These are phyloP conservation scores for Orbilia brochopaga DNA, from an alignment of 2,329 filamentous ascomycete genomes.

Conservation along the genomic window DNA sequence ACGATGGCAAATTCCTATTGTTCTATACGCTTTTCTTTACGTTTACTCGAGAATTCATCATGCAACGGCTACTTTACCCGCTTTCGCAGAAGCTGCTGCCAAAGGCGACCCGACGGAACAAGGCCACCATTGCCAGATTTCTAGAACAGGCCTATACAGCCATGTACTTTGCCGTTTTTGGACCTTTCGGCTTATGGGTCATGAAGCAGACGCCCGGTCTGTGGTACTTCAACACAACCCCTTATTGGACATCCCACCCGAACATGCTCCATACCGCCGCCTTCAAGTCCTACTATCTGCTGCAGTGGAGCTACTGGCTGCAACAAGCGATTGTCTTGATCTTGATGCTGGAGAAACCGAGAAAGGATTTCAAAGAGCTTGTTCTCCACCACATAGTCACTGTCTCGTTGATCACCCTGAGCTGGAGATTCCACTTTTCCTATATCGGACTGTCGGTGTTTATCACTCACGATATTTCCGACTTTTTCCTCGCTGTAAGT, in stretches of 20 bases:
- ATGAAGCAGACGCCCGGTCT: slow-evolving; percentile 87
- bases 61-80: slow-evolving; percentile 85
- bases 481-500: slow-evolving; percentile 90
- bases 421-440: slow-evolving; percentile 95
- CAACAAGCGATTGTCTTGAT: slow-evolving; percentile 90
- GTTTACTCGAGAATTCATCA: slow-evolving; percentile 93
- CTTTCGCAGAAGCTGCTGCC: slow-evolving; percentile 65
- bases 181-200: slow-evolving; percentile 83
- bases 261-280: slow-evolving; percentile 77
- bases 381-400: slow-evolving; percentile 91
- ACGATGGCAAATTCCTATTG: slow-evolving; percentile 82
- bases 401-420: slow-evolving; percentile 78
- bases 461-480: slow-evolving; percentile 90
- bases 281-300: slow-evolving; percentile 96
- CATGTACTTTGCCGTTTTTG: slow-evolving; percentile 82
- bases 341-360: slow-evolving; percentile 85
- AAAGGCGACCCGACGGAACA: slow-evolving; percentile 59
- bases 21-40: slow-evolving; percentile 91
- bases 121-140: slow-evolving; percentile 84
- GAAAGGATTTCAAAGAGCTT: slow-evolving; percentile 94
- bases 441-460: slow-evolving; percentile 94
- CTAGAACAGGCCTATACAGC: slow-evolving; percentile 97
- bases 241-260: slow-evolving; percentile 88
- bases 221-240: slow-evolving; percentile 88
- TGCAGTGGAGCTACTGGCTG: slow-evolving; percentile 93